Base-by-base conservation (phyloP, 371 early-diverging fungal species). In the Mucor piriformis region DNA sequence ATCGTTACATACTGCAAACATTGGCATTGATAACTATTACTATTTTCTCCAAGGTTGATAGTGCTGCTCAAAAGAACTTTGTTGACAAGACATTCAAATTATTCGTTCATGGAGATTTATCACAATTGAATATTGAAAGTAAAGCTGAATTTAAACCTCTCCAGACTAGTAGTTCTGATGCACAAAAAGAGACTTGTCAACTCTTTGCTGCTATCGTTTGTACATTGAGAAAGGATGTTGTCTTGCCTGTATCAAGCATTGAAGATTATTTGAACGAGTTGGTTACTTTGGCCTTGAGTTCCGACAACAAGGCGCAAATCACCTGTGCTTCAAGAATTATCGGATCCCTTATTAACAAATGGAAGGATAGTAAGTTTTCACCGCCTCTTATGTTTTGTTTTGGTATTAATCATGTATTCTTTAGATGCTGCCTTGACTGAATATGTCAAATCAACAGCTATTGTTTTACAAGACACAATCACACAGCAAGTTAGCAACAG, bases 341-440 rank as follows among this genome's bases (percentile, higher is more conserved):
- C 12, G 87, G 84, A 0, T 84, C 87, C 1, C 50, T 85, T 8
- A 54, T 87, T 46, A 88, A 88, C 73, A 87, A 88, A 63, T 83
- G 74, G 75, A 69, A 67, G 58, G 74, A 82, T 50, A 83, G 83
- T 74, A 72, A 73, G 60, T 55, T 29, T 6, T 29, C n/a, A n/a
- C n/a, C n/a, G n/a, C n/a, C n/a, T n/a, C n/a, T n/a, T n/a, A n/a
- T n/a, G n/a, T n/a, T n/a, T n/a, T n/a, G n/a, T n/a, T n/a, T n/a
- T n/a, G n/a, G n/a, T n/a, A n/a, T n/a, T n/a, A n/a, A n/a, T n/a
- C n/a, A 38, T 38, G 13, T 38, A 15, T 57, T 24, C 6, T 27
- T 46, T 58, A 82, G 81, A 64, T 55, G 48, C 61, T 23, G 62
- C 68, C 3, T 35, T 73, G 53, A 61, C 69, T 29, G 58, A 53